These are phyloP conservation scores for Cryptosporidium xiaoi DNA, from an alignment of 169 alveolate species.

Conservation along the genomic window DNA sequence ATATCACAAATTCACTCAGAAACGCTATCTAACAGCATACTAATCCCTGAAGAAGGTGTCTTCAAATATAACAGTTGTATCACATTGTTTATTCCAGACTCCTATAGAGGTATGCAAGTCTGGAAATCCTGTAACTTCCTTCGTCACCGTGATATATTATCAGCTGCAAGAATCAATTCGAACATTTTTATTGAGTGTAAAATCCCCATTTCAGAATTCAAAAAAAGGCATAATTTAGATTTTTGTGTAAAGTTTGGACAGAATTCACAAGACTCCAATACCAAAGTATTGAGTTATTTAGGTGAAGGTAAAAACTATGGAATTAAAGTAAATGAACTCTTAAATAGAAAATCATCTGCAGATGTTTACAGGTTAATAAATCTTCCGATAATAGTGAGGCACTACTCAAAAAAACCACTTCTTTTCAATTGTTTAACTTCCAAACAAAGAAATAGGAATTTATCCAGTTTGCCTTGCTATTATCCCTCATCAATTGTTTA, in stretches of 20 bases:
- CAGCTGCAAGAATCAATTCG: neutral
- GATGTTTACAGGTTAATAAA: neutral
- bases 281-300: neutral
- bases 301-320: neutral
- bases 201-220: slow-evolving; percentile 18
- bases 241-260: neutral
- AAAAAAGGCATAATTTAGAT: slow-evolving; percentile 15
- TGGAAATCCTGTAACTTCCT: slow-evolving; percentile 63
- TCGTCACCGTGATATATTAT: slow-evolving; percentile 27
- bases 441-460: slow-evolving; percentile 11
- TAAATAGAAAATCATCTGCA: neutral
- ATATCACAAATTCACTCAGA: slow-evolving; percentile 23
- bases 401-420: slow-evolving; percentile 5
- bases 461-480: neutral
- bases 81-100: slow-evolving; percentile 56
- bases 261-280: neutral
- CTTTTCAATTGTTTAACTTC: neutral
- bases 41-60: neutral
- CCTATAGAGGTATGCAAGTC: slow-evolving; percentile 47
- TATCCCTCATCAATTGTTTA: slow-evolving; percentile 18
- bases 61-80: neutral
- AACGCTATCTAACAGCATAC: neutral
- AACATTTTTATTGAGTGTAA: neutral
- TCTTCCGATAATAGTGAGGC: neutral
- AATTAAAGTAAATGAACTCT: neutral